Base-by-base conservation (phyloP, 2,329 filamentous ascomycete species). In the Fonsecaea monophora region DNA sequence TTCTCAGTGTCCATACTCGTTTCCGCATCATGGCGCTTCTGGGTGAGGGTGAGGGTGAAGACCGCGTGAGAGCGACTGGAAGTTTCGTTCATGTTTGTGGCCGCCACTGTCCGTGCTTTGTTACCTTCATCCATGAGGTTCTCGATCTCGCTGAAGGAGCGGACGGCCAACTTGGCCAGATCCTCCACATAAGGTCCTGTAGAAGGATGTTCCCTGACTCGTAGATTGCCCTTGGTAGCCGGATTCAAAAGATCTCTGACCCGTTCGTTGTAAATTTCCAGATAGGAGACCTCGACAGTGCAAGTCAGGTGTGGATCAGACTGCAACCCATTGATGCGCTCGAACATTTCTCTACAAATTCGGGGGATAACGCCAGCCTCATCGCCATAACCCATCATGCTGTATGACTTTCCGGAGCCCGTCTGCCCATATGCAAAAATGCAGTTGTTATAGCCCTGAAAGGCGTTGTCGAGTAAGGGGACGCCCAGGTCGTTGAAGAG, bases 11-110 rank as follows among this genome's bases (percentile, higher is more conserved):
- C 92, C 94, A 99, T 96, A 71, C 93, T 96, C 0, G 95, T 97
- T 77, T 97, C 93, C 1, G 87, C 82, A 76, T 99, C 95, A 76
- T 91, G 90, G 68, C 92, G 89, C 79, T 97, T 98, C 78, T 99
- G 95, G 0, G 93, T 97, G 55, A 99, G 83, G 75, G 94, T 98
- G 62, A 99, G 84, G 21, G 96, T 99, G 78, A 99, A 99, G 60
- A 99, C 96, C 48, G 95, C 95, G 79, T 99, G 95, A 77, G 94
- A 98, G 83, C 95, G 90, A 86, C 93, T 97, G 67, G 93, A 97
- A 0, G 96, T 99, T 80, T 98, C 95, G 84, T 99, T 99, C 95
- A 99, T 99, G 85, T 98, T 99, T 45, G 95, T 99, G 7, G 95
- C 95, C 2, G 95, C 95, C 45, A 99, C 95, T 0, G 95, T 99